Evolutionary conservation across 495 filamentous ascomycete species (phyloP), one percentile per base, ranked within the genome.

Genomic region (Astrocystis sublimbata): DNA sequence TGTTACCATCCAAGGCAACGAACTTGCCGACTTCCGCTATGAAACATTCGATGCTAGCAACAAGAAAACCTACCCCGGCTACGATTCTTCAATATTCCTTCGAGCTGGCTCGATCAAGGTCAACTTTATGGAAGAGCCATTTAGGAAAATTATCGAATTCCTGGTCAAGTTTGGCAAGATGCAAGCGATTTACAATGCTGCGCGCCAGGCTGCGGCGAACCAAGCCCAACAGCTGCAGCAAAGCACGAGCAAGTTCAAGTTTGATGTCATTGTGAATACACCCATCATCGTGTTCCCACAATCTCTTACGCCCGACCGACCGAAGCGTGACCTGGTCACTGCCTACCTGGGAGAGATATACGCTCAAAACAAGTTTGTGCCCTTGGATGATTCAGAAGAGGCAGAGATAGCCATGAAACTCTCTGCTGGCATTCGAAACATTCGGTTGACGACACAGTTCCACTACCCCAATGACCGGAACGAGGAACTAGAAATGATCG

Each of bases 121-220:
- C 71, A 97, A 97, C 70, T 98, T 98, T 71, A 73, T 97, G 7
- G 92, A 96, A 65, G 94, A 98, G 71, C 94, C 94, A 4, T 98
- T 97, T 78, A 89, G 96, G 42, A 98, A 98, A 76, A 98, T 98
- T 62, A 91, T 98, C 75, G 90, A 96, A 69, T 98, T 98, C 75
- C 80, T 92, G 30, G 91, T 98, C 68, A 98, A 98, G 66, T 98
- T 98, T 69, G 94, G 94, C 60, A 96, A 96, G 76, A 98, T 98
- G 94, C 94, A 98, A 75, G 92, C 94, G 23, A 92, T 98, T 49
- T 98, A 96, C 81, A 98, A 98, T 72, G 93, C 94, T 19, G 94
- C 94, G 21, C 86, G 96, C 24, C 91, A 93, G 74, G 94, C 94
- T 53, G 94, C 94, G n/a, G 90, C 92, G 24, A 93, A 90, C 61